Evolutionary conservation across 2,329 filamentous ascomycete species (phyloP).

Genomic region (Bipolaris gigantea): DNA sequence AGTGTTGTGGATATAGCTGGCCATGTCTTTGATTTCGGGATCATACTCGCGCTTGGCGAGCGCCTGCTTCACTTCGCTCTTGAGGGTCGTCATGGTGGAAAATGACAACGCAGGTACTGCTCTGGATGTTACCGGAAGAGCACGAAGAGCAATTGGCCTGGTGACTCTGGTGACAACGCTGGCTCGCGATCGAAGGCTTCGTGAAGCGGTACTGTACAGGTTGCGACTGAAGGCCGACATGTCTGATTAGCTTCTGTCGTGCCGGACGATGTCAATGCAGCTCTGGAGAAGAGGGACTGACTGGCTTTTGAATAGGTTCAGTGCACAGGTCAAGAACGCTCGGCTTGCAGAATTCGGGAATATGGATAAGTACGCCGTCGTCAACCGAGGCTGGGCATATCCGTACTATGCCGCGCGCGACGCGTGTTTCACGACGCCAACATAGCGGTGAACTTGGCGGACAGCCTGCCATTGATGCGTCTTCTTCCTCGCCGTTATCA

Average conservation of each 20-base stretch:
- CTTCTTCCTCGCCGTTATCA: not conserved
- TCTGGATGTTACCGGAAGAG: slow-evolving; percentile 29
- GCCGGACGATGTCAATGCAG: slow-evolving; percentile 37
- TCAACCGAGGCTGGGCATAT: slow-evolving; percentile 34
- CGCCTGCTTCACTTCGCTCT: slow-evolving; percentile 38
- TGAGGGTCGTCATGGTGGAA: slow-evolving; percentile 45
- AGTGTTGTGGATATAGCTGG: slow-evolving; percentile 90
- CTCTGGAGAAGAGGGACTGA: slow-evolving; percentile 28
- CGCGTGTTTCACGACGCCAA: not conserved
- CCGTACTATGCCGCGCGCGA: slow-evolving; percentile 1
- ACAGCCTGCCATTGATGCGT: not conserved
- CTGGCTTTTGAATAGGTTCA: slow-evolving; percentile 26
- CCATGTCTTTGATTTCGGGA: slow-evolving; percentile 92
- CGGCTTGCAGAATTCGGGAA: slow-evolving; percentile 31
- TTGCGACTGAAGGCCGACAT: slow-evolving; percentile 50
- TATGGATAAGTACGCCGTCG: slow-evolving; percentile 33
- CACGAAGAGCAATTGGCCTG: slow-evolving; percentile 42
- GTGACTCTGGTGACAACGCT: slow-evolving; percentile 39
- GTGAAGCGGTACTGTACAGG: slow-evolving; percentile 45
- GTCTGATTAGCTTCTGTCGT: slow-evolving; percentile 43
- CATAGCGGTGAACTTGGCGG: not conserved
- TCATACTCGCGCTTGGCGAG: slow-evolving; percentile 65
- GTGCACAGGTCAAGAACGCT: slow-evolving; percentile 24
- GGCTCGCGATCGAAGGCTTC: slow-evolving; percentile 42
- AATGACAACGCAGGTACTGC: slow-evolving; percentile 34